phyloP scores from a whole-genome alignment of 129 eudicot species.

The Flaveria ramosissima region DNA sequence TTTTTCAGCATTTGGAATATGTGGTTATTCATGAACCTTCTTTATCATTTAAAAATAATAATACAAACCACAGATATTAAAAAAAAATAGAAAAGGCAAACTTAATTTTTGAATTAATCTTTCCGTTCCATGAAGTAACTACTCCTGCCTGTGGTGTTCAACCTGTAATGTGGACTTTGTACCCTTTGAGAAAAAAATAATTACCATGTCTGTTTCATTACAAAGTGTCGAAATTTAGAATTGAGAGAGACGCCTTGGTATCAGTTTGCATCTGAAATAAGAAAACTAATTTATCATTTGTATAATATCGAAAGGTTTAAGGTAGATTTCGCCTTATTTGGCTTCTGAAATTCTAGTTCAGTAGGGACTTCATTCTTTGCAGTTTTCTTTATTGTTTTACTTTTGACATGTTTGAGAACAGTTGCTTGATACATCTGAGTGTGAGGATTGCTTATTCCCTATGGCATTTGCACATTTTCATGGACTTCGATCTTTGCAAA shows the following conservation, averaged over 20 bases:
- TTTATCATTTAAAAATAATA: background rate
- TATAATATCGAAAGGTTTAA: background rate
- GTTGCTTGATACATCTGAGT: background rate
- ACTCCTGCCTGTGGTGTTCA: background rate
- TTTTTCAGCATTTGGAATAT: background rate
- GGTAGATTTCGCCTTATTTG: background rate
- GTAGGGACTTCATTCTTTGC: background rate
- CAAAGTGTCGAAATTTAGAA: background rate
- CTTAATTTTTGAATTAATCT: background rate
- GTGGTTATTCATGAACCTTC: background rate
- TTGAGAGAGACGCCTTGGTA: background rate
- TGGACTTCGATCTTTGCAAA: conserved; percentile 36
- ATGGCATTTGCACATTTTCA: conserved; percentile 33
- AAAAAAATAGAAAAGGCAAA: background rate
- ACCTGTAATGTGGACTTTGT: background rate
- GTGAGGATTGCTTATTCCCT: conserved; percentile 1
- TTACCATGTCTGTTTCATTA: background rate
- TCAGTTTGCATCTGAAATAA: background rate
- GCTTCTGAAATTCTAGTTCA: conserved; percentile 4
- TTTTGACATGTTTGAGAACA: background rate
- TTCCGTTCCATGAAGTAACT: background rate
- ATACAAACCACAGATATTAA: background rate
- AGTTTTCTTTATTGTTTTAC: background rate
- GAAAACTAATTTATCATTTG: background rate
- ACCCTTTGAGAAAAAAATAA: background rate